Conservation (phyloP, 495 filamentous ascomycete genomes). For the Talaromyces wortmannii region DNA sequence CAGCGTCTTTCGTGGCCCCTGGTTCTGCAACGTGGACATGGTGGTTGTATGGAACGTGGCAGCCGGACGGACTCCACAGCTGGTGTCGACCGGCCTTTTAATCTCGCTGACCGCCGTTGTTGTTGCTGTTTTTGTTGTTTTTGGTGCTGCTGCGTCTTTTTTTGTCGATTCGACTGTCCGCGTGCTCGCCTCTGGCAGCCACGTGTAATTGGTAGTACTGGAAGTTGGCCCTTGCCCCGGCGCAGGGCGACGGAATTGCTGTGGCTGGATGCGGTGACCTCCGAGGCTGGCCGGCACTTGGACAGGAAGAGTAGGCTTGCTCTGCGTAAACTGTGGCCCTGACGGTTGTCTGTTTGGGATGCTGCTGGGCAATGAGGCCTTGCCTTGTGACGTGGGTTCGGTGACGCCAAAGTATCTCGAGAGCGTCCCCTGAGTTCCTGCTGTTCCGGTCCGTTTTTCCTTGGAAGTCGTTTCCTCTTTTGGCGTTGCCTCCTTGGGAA, state of each 20-base stretch:
- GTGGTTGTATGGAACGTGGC: constrained; percentile 48
- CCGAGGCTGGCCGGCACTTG: constrained; percentile 8
- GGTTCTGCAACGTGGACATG: constrained; percentile 30
- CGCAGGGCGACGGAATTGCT: constrained; percentile 28
- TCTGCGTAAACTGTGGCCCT: too few relatives aligned
- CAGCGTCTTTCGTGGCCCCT: constrained; percentile 38
- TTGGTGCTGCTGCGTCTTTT: background rate
- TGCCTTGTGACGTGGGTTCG: background rate
- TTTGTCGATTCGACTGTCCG: background rate
- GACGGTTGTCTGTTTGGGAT: too few relatives aligned
- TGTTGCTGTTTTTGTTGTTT: constrained; percentile 2
- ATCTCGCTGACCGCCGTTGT: constrained; percentile 14
- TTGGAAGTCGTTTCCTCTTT: background rate
- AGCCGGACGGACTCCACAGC: constrained; percentile 23
- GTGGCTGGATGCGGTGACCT: constrained; percentile 31
- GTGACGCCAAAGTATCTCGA: constrained; percentile 27
- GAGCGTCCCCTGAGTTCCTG: constrained; percentile 30
- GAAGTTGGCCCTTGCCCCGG: constrained; percentile 27
- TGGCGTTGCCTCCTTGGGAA: constrained; percentile 12
- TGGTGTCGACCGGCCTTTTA: constrained; percentile 16
- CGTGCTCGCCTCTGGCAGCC: constrained; percentile 18
- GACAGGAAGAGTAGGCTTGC: too few relatives aligned
- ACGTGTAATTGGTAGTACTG: constrained; percentile 29
- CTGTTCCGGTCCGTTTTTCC: constrained; percentile 5
- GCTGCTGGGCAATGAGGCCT: background rate